Evolutionary conservation across 441 rosid genomes (phyloP), one percentile per base, ranked within the genome.

Genomic region (Mallotus repandus): DNA sequence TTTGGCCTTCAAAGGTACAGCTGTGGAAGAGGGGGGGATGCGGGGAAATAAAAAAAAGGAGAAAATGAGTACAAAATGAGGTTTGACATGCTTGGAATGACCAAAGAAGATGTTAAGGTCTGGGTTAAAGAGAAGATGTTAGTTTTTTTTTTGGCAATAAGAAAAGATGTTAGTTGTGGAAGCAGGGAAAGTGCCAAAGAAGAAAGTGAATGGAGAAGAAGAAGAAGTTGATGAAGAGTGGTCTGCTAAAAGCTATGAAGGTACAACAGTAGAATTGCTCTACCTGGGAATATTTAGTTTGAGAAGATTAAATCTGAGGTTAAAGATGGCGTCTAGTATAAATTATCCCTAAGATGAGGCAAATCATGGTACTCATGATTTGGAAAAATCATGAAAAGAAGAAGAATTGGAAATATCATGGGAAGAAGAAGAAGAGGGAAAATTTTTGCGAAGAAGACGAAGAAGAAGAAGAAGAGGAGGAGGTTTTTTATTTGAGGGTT

Each of bases 41-140:
- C 84, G 2, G 91, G 90, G 93, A 85, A 72, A 86, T 90, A 10
- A 87, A 79, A 67, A 91, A 86, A 77, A n/a, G 84, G 83, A 7
- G 86, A 82, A 46, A 72, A 4, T 0, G 90, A 84, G 54, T 91
- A 85, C 72, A 87, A 79, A 75, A 79, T 87, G 86, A 84, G 89
- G n/a, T 88, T 89, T 15, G 90, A 85, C 80, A 82, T 90, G 91
- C 89, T 88, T 11, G 89, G 96, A 29, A 89, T 90, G 90, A 88
- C 83, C 7, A 87, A 80, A 69, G 81, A 86, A 14, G 92, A 92
- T 71, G 91, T 88, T 4, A 90, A 77, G 74, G 78, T 87, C 9
- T 86, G 84, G 86, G 89, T 86, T 0, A 91, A 89, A 78, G 91
- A 91, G 77, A 87, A 83, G 52, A 83, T 82, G 84, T 66, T 84